These are phyloP conservation scores for Solanum infundibuliforme DNA, from an alignment of 257 asterid species.

Conservation along the genomic window DNA sequence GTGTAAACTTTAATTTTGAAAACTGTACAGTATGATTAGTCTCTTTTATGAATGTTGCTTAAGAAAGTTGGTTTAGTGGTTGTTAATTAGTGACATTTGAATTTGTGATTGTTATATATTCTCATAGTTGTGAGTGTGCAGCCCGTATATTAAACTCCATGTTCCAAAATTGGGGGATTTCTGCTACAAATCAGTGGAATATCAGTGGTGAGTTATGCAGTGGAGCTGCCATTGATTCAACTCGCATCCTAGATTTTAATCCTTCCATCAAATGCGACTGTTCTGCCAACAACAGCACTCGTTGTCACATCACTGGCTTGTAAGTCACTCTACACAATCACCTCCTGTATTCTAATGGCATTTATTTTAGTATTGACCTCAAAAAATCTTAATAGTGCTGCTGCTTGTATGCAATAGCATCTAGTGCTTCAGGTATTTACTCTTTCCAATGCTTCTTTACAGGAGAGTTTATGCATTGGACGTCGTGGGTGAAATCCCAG, in stretches of 20 bases:
- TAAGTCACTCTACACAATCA: not conserved
- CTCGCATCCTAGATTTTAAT: not conserved
- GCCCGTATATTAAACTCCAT: conserved; percentile 41
- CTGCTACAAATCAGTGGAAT: conserved; percentile 37
- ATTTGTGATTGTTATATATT: not conserved
- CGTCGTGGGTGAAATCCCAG: conserved; percentile 34
- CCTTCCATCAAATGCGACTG: conserved; percentile 68
- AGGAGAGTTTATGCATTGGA: conserved; percentile 42
- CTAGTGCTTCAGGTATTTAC: not conserved
- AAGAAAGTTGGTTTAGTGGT: too few species aligned
- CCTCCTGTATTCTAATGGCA: not conserved
- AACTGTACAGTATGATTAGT: too few species aligned
- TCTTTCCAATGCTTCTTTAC: not conserved
- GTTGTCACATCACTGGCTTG: conserved; percentile 36
- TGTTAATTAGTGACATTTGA: not conserved
- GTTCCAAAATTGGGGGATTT: conserved; percentile 27
- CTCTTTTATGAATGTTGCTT: too few species aligned
- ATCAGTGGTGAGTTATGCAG: conserved; percentile 52
- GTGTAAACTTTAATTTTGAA: too few species aligned
- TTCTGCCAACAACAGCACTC: conserved; percentile 21
- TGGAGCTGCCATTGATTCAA: conserved; percentile 38
- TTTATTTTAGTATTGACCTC: not conserved
- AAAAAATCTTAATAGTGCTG: not conserved
- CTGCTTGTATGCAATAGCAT: not conserved
- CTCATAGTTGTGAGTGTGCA: conserved; percentile 9